Conservation (phyloP, 805 yeast species). For the Sugiyamaella floridensis region DNA sequence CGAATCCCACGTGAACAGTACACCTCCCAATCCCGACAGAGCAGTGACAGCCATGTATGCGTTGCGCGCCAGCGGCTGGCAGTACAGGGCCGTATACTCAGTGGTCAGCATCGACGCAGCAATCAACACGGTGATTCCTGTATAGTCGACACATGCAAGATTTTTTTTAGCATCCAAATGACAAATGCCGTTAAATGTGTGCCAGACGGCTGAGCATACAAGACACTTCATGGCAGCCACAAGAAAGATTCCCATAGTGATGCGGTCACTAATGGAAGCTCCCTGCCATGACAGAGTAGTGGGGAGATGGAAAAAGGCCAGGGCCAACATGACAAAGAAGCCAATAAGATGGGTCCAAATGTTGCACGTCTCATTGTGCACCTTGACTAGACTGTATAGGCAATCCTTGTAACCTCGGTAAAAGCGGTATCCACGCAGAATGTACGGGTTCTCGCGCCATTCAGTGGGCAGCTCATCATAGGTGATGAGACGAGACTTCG, state of each 20-base stretch:
- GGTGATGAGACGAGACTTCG: slow-evolving; percentile 47
- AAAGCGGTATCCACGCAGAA: slow-evolving; percentile 80
- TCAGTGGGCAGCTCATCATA: slow-evolving; percentile 84
- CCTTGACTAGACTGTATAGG: slow-evolving; percentile 47
- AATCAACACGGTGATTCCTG: slow-evolving; percentile 86
- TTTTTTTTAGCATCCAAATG: slow-evolving; percentile 53
- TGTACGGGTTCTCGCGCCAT: slow-evolving; percentile 89
- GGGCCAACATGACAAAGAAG: slow-evolving; percentile 46
- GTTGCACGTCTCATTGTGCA: slow-evolving; percentile 85
- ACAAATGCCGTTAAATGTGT: slow-evolving; percentile 78
- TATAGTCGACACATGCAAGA: slow-evolving; percentile 90
- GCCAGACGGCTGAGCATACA: slow-evolving; percentile 79
- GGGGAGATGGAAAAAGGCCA: slow-evolving; percentile 61
- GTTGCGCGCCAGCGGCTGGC: slow-evolving; percentile 44
- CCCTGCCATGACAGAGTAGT: slow-evolving; percentile 36
- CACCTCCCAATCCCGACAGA: slow-evolving; percentile 63
- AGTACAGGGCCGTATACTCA: slow-evolving; percentile 70
- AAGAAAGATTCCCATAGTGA: slow-evolving; percentile 58
- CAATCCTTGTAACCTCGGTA: slow-evolving; percentile 56
- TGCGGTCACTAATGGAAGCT: slow-evolving; percentile 34
- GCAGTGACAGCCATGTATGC: slow-evolving; percentile 55
- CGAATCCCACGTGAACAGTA: slow-evolving; percentile 85
- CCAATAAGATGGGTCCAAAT: slow-evolving; percentile 91
- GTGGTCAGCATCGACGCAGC: slow-evolving; percentile 84
- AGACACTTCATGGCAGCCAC: slow-evolving; percentile 71